Percentiles rank a stretch among this genome's conserved stretches.
Evolutionary conservation across 495 filamentous ascomycete genomes (phyloP).

Genomic region (Lineolata rhizophorae): DNA sequence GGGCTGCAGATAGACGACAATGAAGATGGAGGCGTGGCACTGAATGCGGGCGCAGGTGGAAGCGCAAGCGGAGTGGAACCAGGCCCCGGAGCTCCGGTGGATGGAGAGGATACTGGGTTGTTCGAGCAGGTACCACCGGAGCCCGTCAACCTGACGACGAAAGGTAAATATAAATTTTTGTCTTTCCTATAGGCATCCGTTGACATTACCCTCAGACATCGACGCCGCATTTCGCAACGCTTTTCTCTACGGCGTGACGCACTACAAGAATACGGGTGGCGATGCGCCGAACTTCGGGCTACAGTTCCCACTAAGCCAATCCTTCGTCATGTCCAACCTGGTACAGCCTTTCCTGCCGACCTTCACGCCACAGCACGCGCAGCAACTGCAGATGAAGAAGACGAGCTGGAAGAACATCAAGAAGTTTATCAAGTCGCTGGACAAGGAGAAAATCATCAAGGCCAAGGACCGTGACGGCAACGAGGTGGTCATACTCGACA

Average conservation of each 20-base stretch:
- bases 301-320: slow-evolving; percentile 39
- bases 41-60: slow-evolving; percentile 11
- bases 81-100: slow-evolving; percentile 7
- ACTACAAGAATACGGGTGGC: slow-evolving; percentile 28
- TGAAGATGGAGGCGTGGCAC: slow-evolving; percentile 22
- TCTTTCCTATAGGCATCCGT: neutral
- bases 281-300: slow-evolving; percentile 29
- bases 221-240: slow-evolving; percentile 47
- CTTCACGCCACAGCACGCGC: slow-evolving; percentile 28
- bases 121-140: no score
- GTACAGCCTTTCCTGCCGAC: slow-evolving; percentile 47
- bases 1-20: slow-evolving; percentile 16
- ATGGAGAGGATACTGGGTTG: slow-evolving; percentile 16
- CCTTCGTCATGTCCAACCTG: slow-evolving; percentile 40
- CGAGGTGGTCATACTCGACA: slow-evolving; percentile 42
- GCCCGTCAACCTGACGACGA: slow-evolving; percentile 33
- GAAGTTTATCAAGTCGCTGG: slow-evolving; percentile 51
- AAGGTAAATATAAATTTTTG: slow-evolving; percentile 27
- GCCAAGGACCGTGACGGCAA: slow-evolving; percentile 43
- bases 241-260: slow-evolving; percentile 39
- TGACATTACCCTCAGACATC: slow-evolving; percentile 27
- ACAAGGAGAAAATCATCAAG: slow-evolving; percentile 39
- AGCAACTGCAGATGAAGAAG: slow-evolving; percentile 48
- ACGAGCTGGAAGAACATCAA: slow-evolving; percentile 54
- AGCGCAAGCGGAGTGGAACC: slow-evolving; percentile 8